Conservation (phyloP, 1,284 basidiomycete species). For the Psilocybe mexicana region DNA sequence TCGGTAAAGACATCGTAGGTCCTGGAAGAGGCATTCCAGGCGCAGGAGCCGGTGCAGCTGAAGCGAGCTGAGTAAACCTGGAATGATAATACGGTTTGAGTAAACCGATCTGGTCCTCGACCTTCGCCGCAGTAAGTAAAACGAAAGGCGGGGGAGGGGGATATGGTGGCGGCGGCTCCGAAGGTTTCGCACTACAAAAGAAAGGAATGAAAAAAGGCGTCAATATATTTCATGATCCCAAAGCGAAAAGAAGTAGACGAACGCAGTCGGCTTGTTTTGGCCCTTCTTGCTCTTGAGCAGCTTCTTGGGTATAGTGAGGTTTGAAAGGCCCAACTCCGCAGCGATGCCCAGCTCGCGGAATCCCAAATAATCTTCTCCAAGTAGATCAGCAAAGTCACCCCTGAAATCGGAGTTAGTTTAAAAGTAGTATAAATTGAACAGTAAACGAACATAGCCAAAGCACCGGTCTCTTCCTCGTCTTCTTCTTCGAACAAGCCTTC, state of each 20-base stretch:
- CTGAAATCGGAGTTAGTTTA: slow-evolving; percentile 32
- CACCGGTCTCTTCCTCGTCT: slow-evolving; percentile 77
- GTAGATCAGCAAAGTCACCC: slow-evolving; percentile 84
- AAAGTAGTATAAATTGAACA: not conserved
- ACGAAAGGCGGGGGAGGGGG: slow-evolving; percentile 83
- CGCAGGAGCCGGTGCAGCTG: slow-evolving; percentile 19
- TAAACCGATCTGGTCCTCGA: slow-evolving; percentile 83
- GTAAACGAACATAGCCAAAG: slow-evolving; percentile 62
- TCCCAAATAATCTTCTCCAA: slow-evolving; percentile 95
- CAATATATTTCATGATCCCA: not conserved
- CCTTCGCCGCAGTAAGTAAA: slow-evolving; percentile 61
- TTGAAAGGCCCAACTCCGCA: slow-evolving; percentile 80
- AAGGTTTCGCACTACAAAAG: slow-evolving; percentile 51
- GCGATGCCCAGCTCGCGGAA: slow-evolving; percentile 89
- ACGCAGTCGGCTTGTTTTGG: slow-evolving; percentile 47
- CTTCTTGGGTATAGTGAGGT: slow-evolving; percentile 76
- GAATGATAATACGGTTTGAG: slow-evolving; percentile 76
- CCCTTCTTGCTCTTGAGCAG: slow-evolving; percentile 73
- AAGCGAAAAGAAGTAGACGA: slow-evolving; percentile 29
- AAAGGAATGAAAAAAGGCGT: not conserved
- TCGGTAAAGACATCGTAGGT: not conserved
- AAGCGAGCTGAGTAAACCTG: slow-evolving; percentile 50
- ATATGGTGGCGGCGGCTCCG: slow-evolving; percentile 84
- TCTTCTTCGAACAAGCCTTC: slow-evolving; percentile 79
- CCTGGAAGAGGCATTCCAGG: not conserved